Conservation (phyloP, 495 filamentous ascomycete species). For the Achaetomiella virescens region DNA sequence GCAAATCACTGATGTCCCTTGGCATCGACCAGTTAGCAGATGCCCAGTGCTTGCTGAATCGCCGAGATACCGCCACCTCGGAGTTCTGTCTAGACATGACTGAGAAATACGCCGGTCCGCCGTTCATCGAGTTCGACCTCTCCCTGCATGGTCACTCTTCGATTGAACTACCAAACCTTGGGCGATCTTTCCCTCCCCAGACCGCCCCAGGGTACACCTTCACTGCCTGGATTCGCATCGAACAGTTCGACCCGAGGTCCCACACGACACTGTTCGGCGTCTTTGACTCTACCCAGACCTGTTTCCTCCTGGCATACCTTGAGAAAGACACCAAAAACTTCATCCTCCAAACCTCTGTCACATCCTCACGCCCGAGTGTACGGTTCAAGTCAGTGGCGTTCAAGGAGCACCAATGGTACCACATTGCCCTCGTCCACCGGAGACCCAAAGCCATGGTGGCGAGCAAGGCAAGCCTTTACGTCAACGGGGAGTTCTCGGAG, state of each 20-base stretch:
- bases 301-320: constrained; percentile 88
- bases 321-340: constrained; percentile 94
- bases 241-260: constrained; percentile 72
- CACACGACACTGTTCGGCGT: constrained; percentile 96
- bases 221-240: constrained; percentile 78
- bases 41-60: constrained; percentile 66
- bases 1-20: constrained; percentile 52
- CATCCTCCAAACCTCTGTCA: constrained; percentile 93
- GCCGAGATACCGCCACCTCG: constrained; percentile 54
- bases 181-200: constrained; percentile 69
- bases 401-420: constrained; percentile 75
- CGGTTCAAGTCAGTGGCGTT: constrained; percentile 82
- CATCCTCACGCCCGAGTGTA: constrained; percentile 77
- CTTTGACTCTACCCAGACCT: constrained; percentile 86
- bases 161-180: constrained; percentile 77
- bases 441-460: constrained; percentile 66
- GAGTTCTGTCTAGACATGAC: constrained; percentile 70
- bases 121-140: constrained; percentile 90
- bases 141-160: constrained; percentile 82
- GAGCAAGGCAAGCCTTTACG: constrained; percentile 80
- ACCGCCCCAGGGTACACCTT: constrained; percentile 79
- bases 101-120: constrained; percentile 63
- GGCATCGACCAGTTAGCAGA: constrained; percentile 74
- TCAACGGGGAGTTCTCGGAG: constrained; percentile 90
- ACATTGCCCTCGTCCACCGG: constrained; percentile 79